Base-by-base conservation (phyloP, 768 basidiomycete species). In the Mycena rebaudengoi region DNA sequence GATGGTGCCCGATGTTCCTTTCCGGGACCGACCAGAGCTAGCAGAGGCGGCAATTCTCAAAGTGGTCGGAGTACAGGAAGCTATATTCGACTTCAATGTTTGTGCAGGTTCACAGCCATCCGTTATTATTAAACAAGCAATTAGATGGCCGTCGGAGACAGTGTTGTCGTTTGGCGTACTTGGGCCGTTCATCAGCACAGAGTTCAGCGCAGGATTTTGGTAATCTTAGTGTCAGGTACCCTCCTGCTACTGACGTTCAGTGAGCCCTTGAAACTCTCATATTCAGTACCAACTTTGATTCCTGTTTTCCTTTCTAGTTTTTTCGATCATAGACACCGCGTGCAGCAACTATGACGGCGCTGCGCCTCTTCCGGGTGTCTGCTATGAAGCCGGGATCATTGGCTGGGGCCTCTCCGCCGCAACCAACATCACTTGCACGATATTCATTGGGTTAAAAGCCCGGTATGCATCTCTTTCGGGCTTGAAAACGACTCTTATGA, bases 341-440 rank as follows among this genome's bases (percentile, higher is more conserved):
- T 56, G 54, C 43, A 56, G 23, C 43, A 56, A 56, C 54, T 56
- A 56, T 56, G 30, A 44, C 54, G 41, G 54, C 41, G 37, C 35
- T 40, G 51, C 51, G 51, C 54, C 54, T 45, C 41, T 45, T 56
- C 41, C 54, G 43, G 41, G 30, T 44, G 14, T 56, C 41, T 56
- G 54, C 43, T 33, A 44, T 33, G 2, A 44, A 44, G 54, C 54
- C 54, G 54, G 54, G 29, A 3, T 16, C 21, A 45, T 56, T 45
- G 54, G 29, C 41, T 56, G 54, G 54, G 54, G 41, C 30, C 41
- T 56, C 30, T 56, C 54, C 30, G 54, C 54, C 14, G 54, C 54
- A 56, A 56, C 54, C 54, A 56, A 56, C 54, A 44, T 56, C 43
- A 28, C 44, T 37, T 56, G 55, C 55, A 56, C 55, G 43, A 56